A percentile compares a stretch with the other conserved stretches of the same genome.
Conservation (phyloP, 176 grass and related monocot genomes). For the Saccharum spontaneum region DNA sequence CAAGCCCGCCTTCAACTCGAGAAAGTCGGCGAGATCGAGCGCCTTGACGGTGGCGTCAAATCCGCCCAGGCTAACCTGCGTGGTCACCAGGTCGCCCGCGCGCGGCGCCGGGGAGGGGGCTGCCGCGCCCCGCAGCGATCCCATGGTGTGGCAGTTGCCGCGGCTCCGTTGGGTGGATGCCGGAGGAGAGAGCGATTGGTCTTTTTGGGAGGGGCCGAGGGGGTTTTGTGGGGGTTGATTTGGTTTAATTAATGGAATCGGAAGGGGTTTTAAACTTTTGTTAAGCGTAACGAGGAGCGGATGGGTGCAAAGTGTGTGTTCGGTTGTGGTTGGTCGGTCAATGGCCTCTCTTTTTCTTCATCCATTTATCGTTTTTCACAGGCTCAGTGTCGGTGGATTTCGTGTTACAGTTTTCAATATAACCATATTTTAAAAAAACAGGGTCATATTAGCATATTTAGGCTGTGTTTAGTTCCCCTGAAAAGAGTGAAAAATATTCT, state of each 20-base stretch:
- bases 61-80: slow-evolving; percentile 71
- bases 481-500: no score
- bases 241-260: no score
- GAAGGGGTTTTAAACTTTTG: no score
- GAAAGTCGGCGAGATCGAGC: slow-evolving; percentile 48
- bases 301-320: background rate
- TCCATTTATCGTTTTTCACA: background rate
- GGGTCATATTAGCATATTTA: no score
- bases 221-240: no score
- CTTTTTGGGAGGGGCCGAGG: no score
- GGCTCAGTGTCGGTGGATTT: no score
- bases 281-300: no score
- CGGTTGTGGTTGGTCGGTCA: background rate
- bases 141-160: slow-evolving; percentile 1
- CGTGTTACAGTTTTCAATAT: no score
- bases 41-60: slow-evolving; percentile 56
- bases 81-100: slow-evolving; percentile 41
- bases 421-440: no score
- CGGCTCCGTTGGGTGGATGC: slow-evolving; percentile 1
- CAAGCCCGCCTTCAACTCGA: slow-evolving; percentile 61
- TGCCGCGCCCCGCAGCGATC: slow-evolving; percentile 14
- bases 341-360: background rate
- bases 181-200: background rate
- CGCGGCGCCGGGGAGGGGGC: background rate
- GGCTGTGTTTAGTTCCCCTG: no score